Conservation (phyloP, 164 flowering plant genomes). For the Macadamia integrifolia region DNA sequence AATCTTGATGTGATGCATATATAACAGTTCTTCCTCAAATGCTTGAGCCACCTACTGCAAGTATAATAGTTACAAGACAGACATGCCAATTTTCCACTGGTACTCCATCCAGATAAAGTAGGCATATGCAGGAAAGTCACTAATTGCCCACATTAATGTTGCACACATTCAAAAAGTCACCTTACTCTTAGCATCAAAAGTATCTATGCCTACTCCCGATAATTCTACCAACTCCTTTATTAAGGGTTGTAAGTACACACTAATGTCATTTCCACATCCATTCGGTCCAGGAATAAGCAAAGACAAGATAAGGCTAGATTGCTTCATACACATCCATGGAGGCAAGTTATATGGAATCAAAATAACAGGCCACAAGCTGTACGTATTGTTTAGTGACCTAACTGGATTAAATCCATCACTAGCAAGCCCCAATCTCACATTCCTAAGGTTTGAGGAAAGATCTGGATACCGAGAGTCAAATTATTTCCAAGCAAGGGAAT, state of each 20-base stretch:
- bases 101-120: constrained; percentile 16
- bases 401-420: constrained; percentile 21
- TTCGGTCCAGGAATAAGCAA: no score
- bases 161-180: constrained; percentile 10
- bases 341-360: constrained; percentile 21
- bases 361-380: constrained; percentile 15
- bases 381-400: neutral
- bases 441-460: constrained; percentile 8
- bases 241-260: no score
- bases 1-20: no score
- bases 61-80: no score
- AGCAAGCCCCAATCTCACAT: constrained; percentile 8
- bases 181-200: neutral
- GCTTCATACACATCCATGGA: constrained; percentile 8
- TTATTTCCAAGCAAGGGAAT: no score
- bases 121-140: constrained; percentile 25
- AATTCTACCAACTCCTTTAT: no score
- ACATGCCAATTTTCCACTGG: no score
- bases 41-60: no score
- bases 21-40: no score
- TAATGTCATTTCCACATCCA: no score
- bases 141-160: constrained; percentile 23
- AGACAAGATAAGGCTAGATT: constrained; percentile 8
- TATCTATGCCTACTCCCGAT: no score
- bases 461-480: neutral